These are phyloP conservation scores for Incumbomyces delicatus DNA, from an alignment of 2,329 filamentous ascomycete species.

Conservation along the genomic window DNA sequence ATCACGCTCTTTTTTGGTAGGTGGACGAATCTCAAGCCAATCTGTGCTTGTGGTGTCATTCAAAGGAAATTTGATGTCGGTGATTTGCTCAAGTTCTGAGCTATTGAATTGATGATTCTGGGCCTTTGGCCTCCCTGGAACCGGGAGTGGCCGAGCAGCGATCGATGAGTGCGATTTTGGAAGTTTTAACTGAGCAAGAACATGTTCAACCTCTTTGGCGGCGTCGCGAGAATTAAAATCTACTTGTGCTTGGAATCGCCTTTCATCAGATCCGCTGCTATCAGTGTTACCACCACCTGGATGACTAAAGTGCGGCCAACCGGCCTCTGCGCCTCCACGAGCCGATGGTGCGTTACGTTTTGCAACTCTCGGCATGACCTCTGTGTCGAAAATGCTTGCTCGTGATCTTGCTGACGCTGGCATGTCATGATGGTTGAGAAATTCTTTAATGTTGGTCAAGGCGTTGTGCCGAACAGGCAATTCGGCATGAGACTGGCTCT, in stretches of 20 bases:
- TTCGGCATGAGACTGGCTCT: no score
- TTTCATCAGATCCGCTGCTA: neutral
- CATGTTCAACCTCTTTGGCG: neutral
- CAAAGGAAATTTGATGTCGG: slow-evolving; percentile 4
- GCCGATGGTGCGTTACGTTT: neutral
- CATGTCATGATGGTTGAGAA: no score
- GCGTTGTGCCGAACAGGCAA: no score
- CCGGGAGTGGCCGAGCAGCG: neutral
- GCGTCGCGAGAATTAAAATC: neutral
- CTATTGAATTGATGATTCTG: neutral
- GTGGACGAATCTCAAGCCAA: slow-evolving; percentile 3
- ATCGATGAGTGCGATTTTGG: neutral
- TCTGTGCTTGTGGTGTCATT: neutral
- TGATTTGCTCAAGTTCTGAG: neutral
- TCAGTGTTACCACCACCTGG: neutral
- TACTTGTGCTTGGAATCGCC: neutral
- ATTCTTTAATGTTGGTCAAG: no score
- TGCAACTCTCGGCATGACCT: neutral
- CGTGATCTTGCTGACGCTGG: no score
- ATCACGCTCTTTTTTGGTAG: neutral
- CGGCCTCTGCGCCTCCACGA: neutral
- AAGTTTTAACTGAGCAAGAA: neutral
- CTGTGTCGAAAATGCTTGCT: neutral
- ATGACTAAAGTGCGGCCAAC: slow-evolving; percentile 1
- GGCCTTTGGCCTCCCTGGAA: neutral